Base-by-base conservation (phyloP, 768 basidiomycete species). In the Boletus coccyginus region DNA sequence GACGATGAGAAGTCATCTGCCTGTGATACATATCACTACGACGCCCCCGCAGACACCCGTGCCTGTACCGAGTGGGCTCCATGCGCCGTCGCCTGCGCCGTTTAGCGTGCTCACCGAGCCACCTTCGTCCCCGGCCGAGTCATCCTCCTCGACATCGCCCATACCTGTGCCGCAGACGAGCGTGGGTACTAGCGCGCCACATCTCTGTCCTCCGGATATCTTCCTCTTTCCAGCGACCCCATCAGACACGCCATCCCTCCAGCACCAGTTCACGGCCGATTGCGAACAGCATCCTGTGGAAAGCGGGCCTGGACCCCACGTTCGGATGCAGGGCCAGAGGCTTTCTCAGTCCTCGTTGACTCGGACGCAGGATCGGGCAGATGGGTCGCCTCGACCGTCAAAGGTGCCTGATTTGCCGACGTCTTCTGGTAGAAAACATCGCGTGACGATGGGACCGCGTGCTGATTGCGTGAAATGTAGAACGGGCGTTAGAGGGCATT, bases 391-490 rank as follows among this genome's bases (percentile, higher is more conserved):
- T 8, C 48, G 60, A 40, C 62, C 64, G 43, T 52, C 58, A 24
- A 61, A 49, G 54, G 12, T 27, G 14, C 39, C 52, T 1, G 63
- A 62, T 5, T n/a, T 52, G 33, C 63, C 65, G 19, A 56, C 53
- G 42, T 52, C 61, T 6, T 61, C 58, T 36, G 54, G 58, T 3
- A 70, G 75, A 55, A 78, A 73, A 55, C 81, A 78, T 57, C 76
- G 82, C 5, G 78, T 87, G 56, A 84, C 81, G 53, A 88, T 88
- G 87, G 87, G 87, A 31, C 87, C 87, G 5, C 80, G 87, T 12
- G 74, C 80, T 4, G 87, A 86, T 64, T 88, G 87, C 63, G 72
- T 83, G 47, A 87, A 87, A 57, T 89, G 87, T 68, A 75, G 78
- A 43, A 69, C 80, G 62, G 79, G 83, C 6, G 79, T 87, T 1